phyloP scores from a whole-genome alignment of 257 asterid genomes.

The Cynanchum wilfordii region DNA sequence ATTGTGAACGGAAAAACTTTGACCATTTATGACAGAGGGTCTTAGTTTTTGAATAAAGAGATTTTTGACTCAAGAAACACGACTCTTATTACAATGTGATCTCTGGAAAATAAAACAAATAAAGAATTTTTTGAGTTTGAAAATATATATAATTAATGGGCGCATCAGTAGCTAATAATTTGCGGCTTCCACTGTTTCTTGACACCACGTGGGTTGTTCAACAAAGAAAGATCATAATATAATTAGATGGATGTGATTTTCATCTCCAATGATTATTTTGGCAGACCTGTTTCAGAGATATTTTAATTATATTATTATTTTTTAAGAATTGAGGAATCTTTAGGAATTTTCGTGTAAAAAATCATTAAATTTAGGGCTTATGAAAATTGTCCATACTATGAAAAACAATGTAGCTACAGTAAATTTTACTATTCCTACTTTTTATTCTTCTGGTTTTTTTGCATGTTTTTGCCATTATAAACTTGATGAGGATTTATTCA shows the following conservation, averaged over 20 bases:
- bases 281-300: not conserved
- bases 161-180: not conserved
- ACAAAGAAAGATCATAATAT: not conserved
- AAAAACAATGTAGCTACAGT: not conserved
- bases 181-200: not conserved
- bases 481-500: no score
- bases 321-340: not conserved
- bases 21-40: not conserved
- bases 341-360: not conserved
- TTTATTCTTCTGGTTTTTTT: no score
- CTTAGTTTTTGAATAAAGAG: not conserved
- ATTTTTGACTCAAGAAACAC: not conserved
- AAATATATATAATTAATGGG: not conserved
- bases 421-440: no score
- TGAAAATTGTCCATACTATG: not conserved
- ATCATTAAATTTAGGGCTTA: not conserved
- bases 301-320: not conserved
- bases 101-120: not conserved
- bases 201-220: not conserved
- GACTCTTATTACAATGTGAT: not conserved
- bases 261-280: not conserved
- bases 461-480: no score
- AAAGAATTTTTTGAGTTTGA: not conserved
- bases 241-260: no score
- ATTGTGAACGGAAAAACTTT: not conserved